A percentile compares a stretch with the other conserved stretches of the same genome.
Conservation (phyloP, 176 grass and related monocot species). For the Dactylis glomerata region DNA sequence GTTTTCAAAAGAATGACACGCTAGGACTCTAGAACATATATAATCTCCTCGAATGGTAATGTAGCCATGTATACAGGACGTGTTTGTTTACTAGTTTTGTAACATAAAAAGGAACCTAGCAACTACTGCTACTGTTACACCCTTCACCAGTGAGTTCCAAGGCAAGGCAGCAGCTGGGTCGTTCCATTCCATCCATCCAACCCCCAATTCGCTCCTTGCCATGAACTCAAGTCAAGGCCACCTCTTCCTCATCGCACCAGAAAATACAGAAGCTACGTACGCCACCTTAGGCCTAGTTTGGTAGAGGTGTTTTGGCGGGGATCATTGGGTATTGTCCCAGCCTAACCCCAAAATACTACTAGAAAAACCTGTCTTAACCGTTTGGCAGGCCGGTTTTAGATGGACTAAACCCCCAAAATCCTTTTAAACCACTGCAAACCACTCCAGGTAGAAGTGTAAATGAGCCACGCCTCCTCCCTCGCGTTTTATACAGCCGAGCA, state of each 20-base stretch:
- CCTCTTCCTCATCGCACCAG: background rate
- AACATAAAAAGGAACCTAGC: no score
- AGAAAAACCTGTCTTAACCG: no score
- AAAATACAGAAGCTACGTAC: background rate
- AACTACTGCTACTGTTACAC: background rate
- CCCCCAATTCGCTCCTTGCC: conserved; percentile 1
- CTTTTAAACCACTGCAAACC: no score
- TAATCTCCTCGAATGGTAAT: background rate
- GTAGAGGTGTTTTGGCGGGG: no score
- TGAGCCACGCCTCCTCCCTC: no score
- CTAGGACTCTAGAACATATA: background rate
- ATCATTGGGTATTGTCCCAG: no score
- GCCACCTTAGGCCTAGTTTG: background rate
- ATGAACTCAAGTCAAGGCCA: conserved; percentile 39
- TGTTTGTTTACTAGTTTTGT: no score
- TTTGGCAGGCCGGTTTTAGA: no score
- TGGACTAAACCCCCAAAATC: no score
- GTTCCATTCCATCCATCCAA: conserved; percentile 23
- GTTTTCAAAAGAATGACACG: background rate
- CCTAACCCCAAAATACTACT: no score
- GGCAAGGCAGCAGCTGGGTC: conserved; percentile 28
- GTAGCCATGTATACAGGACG: background rate
- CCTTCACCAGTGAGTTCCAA: conserved; percentile 31
- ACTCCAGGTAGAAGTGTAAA: no score
- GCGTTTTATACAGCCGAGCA: no score